A percentile compares a stretch with the other conserved stretches of the same genome.
Evolutionary conservation across 2,329 filamentous ascomycete genomes (phyloP).

Genomic region (Rhinocladiella mackenziei): DNA sequence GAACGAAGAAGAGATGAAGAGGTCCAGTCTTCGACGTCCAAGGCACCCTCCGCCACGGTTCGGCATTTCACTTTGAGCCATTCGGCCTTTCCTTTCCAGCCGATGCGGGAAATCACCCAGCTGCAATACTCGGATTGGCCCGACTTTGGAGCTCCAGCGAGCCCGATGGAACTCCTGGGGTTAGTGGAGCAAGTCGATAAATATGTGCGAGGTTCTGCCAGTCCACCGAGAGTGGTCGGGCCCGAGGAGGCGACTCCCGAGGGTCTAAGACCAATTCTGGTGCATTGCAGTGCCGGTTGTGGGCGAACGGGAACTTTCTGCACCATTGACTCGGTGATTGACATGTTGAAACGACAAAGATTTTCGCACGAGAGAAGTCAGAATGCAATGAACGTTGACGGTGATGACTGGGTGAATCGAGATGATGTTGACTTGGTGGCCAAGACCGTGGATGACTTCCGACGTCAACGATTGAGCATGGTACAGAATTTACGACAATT

Average conservation of each 20-base stretch:
- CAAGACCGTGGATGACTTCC: conserved; percentile 85
- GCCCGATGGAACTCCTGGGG: conserved; percentile 78
- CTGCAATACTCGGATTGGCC: conserved; percentile 96
- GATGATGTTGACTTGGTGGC: conserved; percentile 75
- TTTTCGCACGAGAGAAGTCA: conserved; percentile 31
- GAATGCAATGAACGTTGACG: conserved; percentile 31
- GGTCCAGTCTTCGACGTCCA: conserved; percentile 35
- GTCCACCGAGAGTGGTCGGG: conserved; percentile 39
- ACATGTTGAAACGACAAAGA: conserved; percentile 89
- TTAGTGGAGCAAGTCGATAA: conserved; percentile 83
- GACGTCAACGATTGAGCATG: conserved; percentile 87
- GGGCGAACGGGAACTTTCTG: conserved; percentile 95
- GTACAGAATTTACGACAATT: conserved; percentile 91
- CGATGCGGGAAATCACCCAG: conserved; percentile 88
- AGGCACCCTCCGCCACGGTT: conserved; percentile 72
- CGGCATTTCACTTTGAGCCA: conserved; percentile 84
- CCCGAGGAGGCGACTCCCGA: conserved; percentile 57
- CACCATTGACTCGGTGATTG: conserved; percentile 90
- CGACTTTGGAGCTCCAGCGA: conserved; percentile 88
- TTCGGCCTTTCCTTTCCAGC: conserved; percentile 70
- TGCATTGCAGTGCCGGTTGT: conserved; percentile 95
- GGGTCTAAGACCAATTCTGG: conserved; percentile 67
- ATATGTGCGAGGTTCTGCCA: conserved; percentile 48
- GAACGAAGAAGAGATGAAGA: conserved; percentile 29
- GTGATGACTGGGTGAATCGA: conserved; percentile 60